A percentile compares a stretch with the other conserved stretches of the same genome.
phyloP scores from a whole-genome alignment of 2,329 filamentous ascomycete genomes.

The Cladorrhinum sp. region DNA sequence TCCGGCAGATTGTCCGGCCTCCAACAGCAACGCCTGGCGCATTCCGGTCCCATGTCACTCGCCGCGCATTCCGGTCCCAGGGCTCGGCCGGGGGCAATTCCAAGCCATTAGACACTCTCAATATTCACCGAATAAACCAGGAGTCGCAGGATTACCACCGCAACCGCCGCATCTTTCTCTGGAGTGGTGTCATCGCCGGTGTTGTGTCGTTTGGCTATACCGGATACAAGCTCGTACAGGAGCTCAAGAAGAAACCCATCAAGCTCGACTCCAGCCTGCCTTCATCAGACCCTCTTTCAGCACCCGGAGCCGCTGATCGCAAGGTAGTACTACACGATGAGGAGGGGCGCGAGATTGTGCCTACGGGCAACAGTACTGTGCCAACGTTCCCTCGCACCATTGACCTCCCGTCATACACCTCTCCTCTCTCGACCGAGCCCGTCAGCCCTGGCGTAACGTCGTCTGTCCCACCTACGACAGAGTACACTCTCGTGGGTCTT shows the following conservation, averaged over 20 bases:
- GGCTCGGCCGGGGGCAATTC: slow-evolving; percentile 20
- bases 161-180: slow-evolving; percentile 50
- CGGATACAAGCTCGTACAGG: slow-evolving; percentile 48
- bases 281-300: slow-evolving; percentile 45
- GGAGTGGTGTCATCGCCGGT: slow-evolving; percentile 49
- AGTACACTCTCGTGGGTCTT: slow-evolving; percentile 85
- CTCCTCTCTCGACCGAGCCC: slow-evolving; percentile 32
- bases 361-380: slow-evolving; percentile 77
- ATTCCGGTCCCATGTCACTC: slow-evolving; percentile 17
- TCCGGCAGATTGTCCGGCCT: slow-evolving; percentile 28
- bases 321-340: slow-evolving; percentile 63
- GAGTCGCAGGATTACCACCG: slow-evolving; percentile 49
- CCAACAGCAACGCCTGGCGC: neutral
- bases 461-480: slow-evolving; percentile 38
- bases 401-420: slow-evolving; percentile 49
- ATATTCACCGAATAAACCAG: slow-evolving; percentile 47
- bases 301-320: slow-evolving; percentile 48
- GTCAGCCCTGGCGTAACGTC: slow-evolving; percentile 35
- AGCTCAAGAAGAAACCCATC: slow-evolving; percentile 30
- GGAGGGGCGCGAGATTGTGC: slow-evolving; percentile 70
- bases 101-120: slow-evolving; percentile 45
- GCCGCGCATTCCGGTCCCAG: slow-evolving; percentile 37
- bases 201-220: slow-evolving; percentile 50
- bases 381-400: slow-evolving; percentile 75
- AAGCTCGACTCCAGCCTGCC: slow-evolving; percentile 44